Base-by-base conservation (phyloP, 768 basidiomycete species). In the Calocera cornea region DNA sequence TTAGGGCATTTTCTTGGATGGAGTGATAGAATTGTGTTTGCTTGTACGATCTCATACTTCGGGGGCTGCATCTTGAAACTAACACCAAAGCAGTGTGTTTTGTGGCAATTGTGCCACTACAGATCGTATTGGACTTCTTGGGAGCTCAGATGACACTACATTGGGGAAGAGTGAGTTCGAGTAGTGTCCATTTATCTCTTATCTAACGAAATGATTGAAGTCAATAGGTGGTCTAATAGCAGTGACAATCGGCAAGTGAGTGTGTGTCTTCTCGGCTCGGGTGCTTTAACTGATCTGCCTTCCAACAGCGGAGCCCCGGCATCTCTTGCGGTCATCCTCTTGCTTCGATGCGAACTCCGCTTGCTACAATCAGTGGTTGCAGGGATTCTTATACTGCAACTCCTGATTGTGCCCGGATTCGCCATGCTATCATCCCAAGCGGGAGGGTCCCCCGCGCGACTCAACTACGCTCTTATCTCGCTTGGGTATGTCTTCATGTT, bases 391-490 rank as follows among this genome's bases (percentile, higher is more conserved):
- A 27, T 60, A 8, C 54, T 60, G 5, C 54, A 60, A 19, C 27
- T 60, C 14, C 54, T 60, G 54, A 33, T 60, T 33, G 11, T 60
- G 16, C 54, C 54, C 10, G 54, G 54, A 22, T 12, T 60, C 19
- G 54, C 54, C 22, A 12, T 60, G 24, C 54, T 60, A 16, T 11
- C 54, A 5, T 60, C 54, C 24, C 54, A 60, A 27, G 54, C 54
- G 8, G 54, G 54, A 16, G 54, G 54, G 10, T 12, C 54, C 8
- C 54, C 54, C 2, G 54, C 54, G 31, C 54, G 54, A 60, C 78
- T 90, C 1, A 89, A 90, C 70, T 86, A 88, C 65, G 82, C 86
- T 0, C 74, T 90, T 24, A 79, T 90, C 2, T 84, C 83, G 0
- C 80, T 90, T 69, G 88, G 88, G 87, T 86, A 68, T n/a, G 80